Conservation (phyloP, 176 grass and related monocot genomes). For the Musa acuminata region DNA sequence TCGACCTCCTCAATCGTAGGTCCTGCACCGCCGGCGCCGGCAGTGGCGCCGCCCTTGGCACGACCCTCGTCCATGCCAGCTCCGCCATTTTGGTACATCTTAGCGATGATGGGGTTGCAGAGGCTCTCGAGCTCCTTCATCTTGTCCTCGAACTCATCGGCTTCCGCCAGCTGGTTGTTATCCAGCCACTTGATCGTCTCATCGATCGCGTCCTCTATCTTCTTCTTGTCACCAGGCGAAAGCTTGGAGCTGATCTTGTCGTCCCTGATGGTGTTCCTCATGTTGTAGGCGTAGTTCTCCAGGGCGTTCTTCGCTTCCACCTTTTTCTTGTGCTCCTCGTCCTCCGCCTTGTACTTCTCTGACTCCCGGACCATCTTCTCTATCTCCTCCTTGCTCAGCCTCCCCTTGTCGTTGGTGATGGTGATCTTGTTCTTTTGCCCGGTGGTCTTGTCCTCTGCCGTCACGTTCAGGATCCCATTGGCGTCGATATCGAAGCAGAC, state of each 20-base stretch:
- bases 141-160: constrained; percentile 64
- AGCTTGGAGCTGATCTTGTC: constrained; percentile 56
- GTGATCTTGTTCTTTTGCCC: constrained; percentile 83
- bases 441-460: constrained; percentile 67
- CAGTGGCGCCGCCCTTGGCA: neutral
- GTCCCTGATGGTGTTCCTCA: constrained; percentile 66
- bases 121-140: constrained; percentile 62
- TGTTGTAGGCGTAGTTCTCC: constrained; percentile 79
- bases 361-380: constrained; percentile 68
- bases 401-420: constrained; percentile 72
- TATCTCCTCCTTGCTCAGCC: constrained; percentile 82
- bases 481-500: constrained; percentile 78
- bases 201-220: constrained; percentile 57
- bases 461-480: constrained; percentile 65
- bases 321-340: constrained; percentile 60
- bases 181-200: constrained; percentile 69
- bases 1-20: constrained; percentile 86
- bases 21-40: constrained; percentile 38
- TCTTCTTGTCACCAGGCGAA: constrained; percentile 40
- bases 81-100: constrained; percentile 56
- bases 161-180: constrained; percentile 71
- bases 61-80: constrained; percentile 30
- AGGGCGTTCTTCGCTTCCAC: constrained; percentile 53
- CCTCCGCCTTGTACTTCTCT: constrained; percentile 61
- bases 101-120: constrained; percentile 73